Percentiles rank a stretch among this genome's conserved stretches.
These are phyloP conservation scores for Ascochyta fabae DNA, from an alignment of 2,329 filamentous ascomycete genomes.

Conservation along the genomic window DNA sequence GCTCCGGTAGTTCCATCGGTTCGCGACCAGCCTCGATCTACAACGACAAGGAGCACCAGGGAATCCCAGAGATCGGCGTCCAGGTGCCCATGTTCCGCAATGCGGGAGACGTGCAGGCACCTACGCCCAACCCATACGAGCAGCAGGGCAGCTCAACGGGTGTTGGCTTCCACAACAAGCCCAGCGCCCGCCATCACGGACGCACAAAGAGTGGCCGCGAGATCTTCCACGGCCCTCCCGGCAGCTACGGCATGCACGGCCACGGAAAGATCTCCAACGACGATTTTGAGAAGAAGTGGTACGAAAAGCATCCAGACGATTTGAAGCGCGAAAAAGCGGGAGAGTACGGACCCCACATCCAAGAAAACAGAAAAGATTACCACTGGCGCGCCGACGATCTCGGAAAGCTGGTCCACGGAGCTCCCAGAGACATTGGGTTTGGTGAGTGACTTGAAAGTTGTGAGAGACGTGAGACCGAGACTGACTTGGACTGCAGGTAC, in stretches of 20 bases:
- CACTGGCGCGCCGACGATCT: slow-evolving; percentile 88
- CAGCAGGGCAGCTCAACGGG: slow-evolving; percentile 49
- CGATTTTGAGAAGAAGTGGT: slow-evolving; percentile 90
- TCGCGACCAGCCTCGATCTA: slow-evolving; percentile 63
- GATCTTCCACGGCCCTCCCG: slow-evolving; percentile 75
- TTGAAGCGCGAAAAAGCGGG: slow-evolving; percentile 75
- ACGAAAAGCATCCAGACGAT: slow-evolving; percentile 86
- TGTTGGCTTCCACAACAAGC: slow-evolving; percentile 62
- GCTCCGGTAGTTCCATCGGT: slow-evolving; percentile 44
- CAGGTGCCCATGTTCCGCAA: slow-evolving; percentile 93
- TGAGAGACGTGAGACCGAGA: slow-evolving; percentile 50
- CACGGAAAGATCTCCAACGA: slow-evolving; percentile 79
- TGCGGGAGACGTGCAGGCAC: slow-evolving; percentile 94
- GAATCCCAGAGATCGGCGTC: slow-evolving; percentile 89
- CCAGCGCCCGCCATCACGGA: slow-evolving; percentile 60
- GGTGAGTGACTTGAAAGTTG: slow-evolving; percentile 51
- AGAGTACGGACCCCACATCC: slow-evolving; percentile 65
- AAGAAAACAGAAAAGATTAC: slow-evolving; percentile 71
- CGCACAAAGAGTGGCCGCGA: slow-evolving; percentile 76
- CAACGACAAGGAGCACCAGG: slow-evolving; percentile 72
- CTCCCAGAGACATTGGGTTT: slow-evolving; percentile 56
- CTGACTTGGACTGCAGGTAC: slow-evolving; percentile 64
- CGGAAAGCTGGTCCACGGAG: slow-evolving; percentile 85
- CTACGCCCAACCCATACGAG: slow-evolving; percentile 72
- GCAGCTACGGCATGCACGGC: slow-evolving; percentile 91